Base-by-base conservation (phyloP, 805 yeast genomes). In the Yarrowia sp. region DNA sequence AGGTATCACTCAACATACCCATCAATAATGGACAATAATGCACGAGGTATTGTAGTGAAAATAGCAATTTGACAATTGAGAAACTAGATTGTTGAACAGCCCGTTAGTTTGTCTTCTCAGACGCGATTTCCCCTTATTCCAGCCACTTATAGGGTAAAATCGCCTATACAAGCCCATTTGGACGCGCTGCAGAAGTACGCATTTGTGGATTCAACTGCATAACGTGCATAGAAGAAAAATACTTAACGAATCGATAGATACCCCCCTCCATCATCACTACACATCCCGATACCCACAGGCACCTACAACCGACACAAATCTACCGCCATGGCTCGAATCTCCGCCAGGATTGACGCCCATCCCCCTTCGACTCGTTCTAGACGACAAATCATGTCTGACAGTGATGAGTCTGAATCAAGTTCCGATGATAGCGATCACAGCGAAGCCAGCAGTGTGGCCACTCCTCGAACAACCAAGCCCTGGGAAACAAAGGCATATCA, bases 381-480 rank as follows among this genome's bases (percentile, higher is more conserved):
- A 38, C 61, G 61, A 5, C 16, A 14, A 10, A 14, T 54, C 35
- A 54, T 54, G 61, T 54, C 61, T 38, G 61, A 54, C 46, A 54
- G 61, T 16, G 61, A 54, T 10, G 46, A 26, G 11, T 24, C 46
- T 7, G 61, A 38, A 1, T 51, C 59, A 7, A 9, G 26, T 12
- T 24, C 33, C 1, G 33, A 33, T 12, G 41, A 38, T 8, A 54
- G 61, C 26, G 35, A 54, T 19, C 24, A 38, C 35, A 54, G 61
- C 19, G 46, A 35, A 7, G 26, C 61, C 6, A 51, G 58, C 58
- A 51, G 40, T 7, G 46, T 24, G 4, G 28, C 61, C 17, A 38
- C 61, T 36, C 61, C 61, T 24, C 44, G 35, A 17, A 17, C 30
- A 0, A 36, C 21, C 17, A 54, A 54, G 46, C 61, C 61, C 10